These are phyloP conservation scores for Corymbia maculata DNA, from an alignment of 345 rosid genomes.

Conservation along the genomic window DNA sequence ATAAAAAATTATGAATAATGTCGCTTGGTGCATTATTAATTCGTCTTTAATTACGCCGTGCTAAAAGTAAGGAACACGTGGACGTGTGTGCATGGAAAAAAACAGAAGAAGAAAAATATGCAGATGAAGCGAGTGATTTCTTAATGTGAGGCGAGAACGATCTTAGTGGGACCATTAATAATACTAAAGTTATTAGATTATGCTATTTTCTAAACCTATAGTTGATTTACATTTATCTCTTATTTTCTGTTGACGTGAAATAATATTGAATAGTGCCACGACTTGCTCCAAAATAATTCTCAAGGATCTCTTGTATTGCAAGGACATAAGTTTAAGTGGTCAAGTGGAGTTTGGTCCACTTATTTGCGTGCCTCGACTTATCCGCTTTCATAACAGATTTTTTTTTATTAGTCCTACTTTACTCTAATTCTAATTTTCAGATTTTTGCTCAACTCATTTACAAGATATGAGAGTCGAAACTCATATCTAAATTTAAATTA, in stretches of 20 bases:
- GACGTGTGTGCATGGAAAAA: not conserved
- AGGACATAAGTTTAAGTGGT: not conserved
- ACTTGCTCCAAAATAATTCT: no score
- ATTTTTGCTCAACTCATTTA: no score
- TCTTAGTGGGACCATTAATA: not conserved
- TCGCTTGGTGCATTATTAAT: not conserved
- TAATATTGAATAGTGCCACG: no score
- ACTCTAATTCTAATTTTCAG: no score
- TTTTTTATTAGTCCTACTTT: no score
- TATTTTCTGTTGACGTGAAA: not conserved
- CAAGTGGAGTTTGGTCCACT: not conserved
- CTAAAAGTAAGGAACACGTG: not conserved
- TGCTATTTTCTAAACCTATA: not conserved
- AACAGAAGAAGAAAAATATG: not conserved
- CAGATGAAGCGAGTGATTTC: not conserved
- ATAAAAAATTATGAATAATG: not conserved
- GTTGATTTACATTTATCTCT: not conserved
- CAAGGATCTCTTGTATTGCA: not conserved
- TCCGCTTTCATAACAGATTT: not conserved
- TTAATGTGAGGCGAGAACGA: not conserved
- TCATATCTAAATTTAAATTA: no score
- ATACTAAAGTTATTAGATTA: not conserved
- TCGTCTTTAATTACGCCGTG: not conserved
- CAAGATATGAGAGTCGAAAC: no score
- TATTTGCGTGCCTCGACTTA: not conserved